Percentiles rank a stretch among this genome's conserved stretches.
Evolutionary conservation across 169 alveolate species (phyloP).

Genomic region (Plasmodium yoelii): DNA sequence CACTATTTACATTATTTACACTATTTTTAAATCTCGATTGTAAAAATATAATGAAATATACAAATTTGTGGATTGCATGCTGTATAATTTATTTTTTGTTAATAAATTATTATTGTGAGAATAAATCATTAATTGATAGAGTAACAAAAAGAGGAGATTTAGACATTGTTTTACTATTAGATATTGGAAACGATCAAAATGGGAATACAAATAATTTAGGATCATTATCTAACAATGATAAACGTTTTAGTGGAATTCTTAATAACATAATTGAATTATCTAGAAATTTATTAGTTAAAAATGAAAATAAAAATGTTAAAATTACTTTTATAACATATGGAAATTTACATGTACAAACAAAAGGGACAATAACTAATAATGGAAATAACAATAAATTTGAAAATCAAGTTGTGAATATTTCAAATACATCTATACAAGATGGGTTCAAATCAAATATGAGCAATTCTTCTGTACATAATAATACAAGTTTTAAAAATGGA

Average conservation of each 20-base stretch:
- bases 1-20: no score
- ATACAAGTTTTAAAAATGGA: not conserved
- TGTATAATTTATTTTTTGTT: not conserved
- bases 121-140: constrained; percentile 12
- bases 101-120: not conserved
- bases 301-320: not conserved
- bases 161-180: constrained; percentile 42
- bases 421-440: not conserved
- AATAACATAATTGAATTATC: constrained; percentile 24
- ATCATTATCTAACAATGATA: not conserved
- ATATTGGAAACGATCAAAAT: not conserved
- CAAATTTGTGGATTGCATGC: not conserved
- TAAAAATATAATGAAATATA: constrained; percentile 1
- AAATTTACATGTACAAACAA: constrained; percentile 13
- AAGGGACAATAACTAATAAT: not conserved
- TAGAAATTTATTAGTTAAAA: constrained; percentile 15
- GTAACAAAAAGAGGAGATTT: constrained; percentile 54
- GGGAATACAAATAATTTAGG: no score
- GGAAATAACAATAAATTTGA: no score
- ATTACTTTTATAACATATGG: constrained; percentile 39
- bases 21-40: no score
- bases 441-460: no score
- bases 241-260: not conserved
- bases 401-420: not conserved
- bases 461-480: not conserved